Evolutionary conservation across 768 basidiomycete species (phyloP).

Genomic region (Clitopilus hobsonii): DNA sequence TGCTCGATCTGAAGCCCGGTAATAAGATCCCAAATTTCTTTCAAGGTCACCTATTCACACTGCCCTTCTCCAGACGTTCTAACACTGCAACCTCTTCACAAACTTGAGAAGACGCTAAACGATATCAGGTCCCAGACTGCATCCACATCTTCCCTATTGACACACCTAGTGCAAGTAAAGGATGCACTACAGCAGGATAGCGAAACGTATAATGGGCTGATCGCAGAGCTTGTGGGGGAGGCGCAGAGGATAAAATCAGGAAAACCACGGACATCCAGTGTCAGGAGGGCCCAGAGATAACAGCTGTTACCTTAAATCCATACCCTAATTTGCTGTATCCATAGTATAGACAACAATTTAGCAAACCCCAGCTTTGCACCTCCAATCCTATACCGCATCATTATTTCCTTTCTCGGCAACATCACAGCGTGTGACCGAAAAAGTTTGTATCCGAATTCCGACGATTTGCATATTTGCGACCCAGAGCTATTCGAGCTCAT

Average conservation of each 20-base stretch:
- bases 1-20: constrained; percentile 71
- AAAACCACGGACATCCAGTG: constrained; percentile 43
- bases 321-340: neutral
- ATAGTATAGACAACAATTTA: neutral
- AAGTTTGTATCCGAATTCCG: constrained; percentile 21
- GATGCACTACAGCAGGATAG: constrained; percentile 84
- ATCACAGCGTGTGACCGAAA: constrained; percentile 19
- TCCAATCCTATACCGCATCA: too few relatives aligned
- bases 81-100: constrained; percentile 62
- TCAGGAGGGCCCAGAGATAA: constrained; percentile 41
- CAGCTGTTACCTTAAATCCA: constrained; percentile 13
- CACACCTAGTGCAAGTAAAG: constrained; percentile 75
- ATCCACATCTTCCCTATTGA: constrained; percentile 69
- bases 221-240: constrained; percentile 89
- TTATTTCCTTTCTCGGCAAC: neutral
- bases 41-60: constrained; percentile 1
- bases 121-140: constrained; percentile 72
- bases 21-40: neutral
- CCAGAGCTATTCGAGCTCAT: constrained; percentile 6
- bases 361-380: too few relatives aligned
- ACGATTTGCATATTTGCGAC: constrained; percentile 6
- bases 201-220: constrained; percentile 86
- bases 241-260: constrained; percentile 79
- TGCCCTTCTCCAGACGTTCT: constrained; percentile 50
- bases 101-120: constrained; percentile 60